Percentiles rank a stretch among this genome's conserved stretches.
These are phyloP conservation scores for Juglanconis sp. DNA, from an alignment of 2,329 filamentous ascomycete species.

Conservation along the genomic window DNA sequence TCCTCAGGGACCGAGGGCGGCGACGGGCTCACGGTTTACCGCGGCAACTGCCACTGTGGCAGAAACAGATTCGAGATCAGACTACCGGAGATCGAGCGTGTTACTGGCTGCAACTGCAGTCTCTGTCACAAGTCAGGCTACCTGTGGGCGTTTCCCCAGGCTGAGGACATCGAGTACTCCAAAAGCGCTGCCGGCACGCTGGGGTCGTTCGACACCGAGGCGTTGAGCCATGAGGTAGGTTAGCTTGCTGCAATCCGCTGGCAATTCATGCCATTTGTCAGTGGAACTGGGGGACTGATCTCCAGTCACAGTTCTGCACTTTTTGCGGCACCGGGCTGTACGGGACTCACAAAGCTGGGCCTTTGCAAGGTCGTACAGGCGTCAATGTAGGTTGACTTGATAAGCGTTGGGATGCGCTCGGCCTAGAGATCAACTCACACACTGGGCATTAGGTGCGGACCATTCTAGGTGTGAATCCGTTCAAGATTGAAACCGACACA, in stretches of 20 bases:
- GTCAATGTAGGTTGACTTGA: slow-evolving; percentile 23
- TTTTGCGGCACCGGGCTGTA: slow-evolving; percentile 27
- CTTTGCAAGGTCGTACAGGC: slow-evolving; percentile 19
- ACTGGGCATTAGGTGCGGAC: slow-evolving; percentile 9
- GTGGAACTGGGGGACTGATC: background rate
- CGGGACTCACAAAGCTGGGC: slow-evolving; percentile 25
- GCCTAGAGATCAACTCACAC: background rate
- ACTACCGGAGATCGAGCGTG: slow-evolving; percentile 12
- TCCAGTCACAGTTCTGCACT: slow-evolving; percentile 24
- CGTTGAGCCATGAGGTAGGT: slow-evolving; percentile 22
- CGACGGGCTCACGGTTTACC: background rate
- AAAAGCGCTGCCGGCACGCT: slow-evolving; percentile 8
- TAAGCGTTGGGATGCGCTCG: too few relatives aligned
- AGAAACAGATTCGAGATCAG: slow-evolving; percentile 25
- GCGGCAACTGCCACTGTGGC: slow-evolving; percentile 31
- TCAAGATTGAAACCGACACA: slow-evolving; percentile 19
- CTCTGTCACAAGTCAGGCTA: slow-evolving; percentile 30
- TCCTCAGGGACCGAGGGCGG: slow-evolving; percentile 16
- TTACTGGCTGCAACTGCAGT: slow-evolving; percentile 23
- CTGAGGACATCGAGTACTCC: slow-evolving; percentile 9
- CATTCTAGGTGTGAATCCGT: slow-evolving; percentile 24
- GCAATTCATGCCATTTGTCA: background rate
- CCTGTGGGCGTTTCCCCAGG: slow-evolving; percentile 23
- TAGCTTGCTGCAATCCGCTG: background rate
- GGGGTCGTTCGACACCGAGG: slow-evolving; percentile 10